Conservation (phyloP, 169 alveolate species). For the Plasmodium reichenowi region DNA sequence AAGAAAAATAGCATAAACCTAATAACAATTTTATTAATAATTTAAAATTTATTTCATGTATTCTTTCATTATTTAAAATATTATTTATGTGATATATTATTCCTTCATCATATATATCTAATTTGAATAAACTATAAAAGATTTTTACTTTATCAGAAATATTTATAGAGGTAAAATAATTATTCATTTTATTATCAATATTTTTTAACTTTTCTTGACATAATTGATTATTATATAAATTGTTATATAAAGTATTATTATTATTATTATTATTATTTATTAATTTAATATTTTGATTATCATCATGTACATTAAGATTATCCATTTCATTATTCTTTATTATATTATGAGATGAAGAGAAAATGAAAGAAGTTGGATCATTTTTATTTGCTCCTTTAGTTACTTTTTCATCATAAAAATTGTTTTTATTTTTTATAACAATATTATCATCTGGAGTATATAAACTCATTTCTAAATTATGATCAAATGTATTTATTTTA, state of each 20-base stretch:
- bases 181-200: not conserved
- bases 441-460: not conserved
- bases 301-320: not conserved
- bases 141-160: constrained; percentile 28
- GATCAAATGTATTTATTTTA: not conserved
- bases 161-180: not conserved
- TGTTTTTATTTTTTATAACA: not conserved
- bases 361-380: not conserved
- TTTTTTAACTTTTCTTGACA: not conserved
- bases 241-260: not conserved
- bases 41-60: constrained; percentile 13
- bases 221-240: not conserved
- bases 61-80: not conserved
- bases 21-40: constrained; percentile 35
- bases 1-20: constrained; percentile 47
- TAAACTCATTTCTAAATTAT: not conserved
- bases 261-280: not conserved
- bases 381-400: not conserved
- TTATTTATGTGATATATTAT: constrained; percentile 4
- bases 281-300: not conserved
- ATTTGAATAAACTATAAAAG: constrained; percentile 30
- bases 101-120: constrained; percentile 49
- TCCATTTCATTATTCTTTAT: not conserved
- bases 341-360: not conserved
- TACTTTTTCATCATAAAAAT: not conserved